Conservation (phyloP, 2,329 filamentous ascomycete genomes). For the Neurospora sp. region DNA sequence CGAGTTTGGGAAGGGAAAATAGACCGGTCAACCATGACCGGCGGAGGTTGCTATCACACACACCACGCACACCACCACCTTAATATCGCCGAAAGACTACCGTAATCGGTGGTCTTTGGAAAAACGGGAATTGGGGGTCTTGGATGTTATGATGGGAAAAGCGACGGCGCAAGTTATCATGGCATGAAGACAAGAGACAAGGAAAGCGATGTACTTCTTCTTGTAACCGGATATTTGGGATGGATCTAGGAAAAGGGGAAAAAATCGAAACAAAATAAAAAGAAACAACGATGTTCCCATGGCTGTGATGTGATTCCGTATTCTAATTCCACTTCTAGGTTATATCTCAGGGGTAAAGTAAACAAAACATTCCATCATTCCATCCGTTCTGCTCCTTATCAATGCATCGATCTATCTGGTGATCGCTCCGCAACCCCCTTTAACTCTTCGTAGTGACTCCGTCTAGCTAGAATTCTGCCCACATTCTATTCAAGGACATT, state of each 20-base stretch:
- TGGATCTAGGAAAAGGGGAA: neutral
- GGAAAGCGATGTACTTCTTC: neutral
- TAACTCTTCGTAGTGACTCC: too few species aligned
- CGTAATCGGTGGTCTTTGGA: neutral
- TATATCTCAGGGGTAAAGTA: neutral
- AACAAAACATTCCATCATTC: neutral
- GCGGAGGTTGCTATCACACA: neutral
- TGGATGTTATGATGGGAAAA: neutral
- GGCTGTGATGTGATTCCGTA: neutral
- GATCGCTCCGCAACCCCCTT: neutral
- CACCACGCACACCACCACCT: neutral
- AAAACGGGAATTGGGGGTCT: neutral
- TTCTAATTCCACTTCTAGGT: neutral
- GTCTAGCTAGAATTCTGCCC: neutral
- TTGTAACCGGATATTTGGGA: neutral
- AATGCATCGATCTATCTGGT: neutral
- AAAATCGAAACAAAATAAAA: neutral
- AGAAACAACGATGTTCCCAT: neutral
- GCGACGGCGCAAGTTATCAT: neutral
- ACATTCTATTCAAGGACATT: neutral
- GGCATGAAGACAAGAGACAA: neutral
- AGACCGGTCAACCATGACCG: neutral
- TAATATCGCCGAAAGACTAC: neutral
- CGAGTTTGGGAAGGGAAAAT: neutral
- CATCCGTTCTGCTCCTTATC: neutral